phyloP scores from a whole-genome alignment of 768 basidiomycete species.

The Mycena rebaudengoi region DNA sequence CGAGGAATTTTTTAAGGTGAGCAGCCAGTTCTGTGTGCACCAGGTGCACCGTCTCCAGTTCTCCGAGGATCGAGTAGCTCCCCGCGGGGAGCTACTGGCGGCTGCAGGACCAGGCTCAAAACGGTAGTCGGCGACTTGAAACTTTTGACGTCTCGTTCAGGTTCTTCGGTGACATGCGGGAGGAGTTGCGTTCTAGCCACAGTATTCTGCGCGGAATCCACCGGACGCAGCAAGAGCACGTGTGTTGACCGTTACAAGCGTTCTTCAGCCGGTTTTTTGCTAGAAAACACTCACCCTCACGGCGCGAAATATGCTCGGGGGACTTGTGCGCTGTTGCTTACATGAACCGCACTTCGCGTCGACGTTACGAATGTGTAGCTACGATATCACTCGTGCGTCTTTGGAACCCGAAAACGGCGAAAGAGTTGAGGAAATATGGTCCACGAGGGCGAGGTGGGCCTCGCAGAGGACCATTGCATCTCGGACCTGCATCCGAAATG shows the following conservation, averaged over 20 bases:
- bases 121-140: conserved; percentile 6
- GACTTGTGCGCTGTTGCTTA: not conserved
- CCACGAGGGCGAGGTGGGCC: not conserved
- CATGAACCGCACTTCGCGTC: not conserved
- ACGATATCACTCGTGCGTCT: conserved; percentile 6
- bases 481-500: too few relatives aligned
- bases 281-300: conserved; percentile 1
- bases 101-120: too few relatives aligned
- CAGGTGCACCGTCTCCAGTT: too few relatives aligned
- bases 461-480: conserved; percentile 3
- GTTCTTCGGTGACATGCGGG: not conserved
- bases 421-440: conserved; percentile 1
- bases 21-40: too few relatives aligned
- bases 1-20: too few relatives aligned
- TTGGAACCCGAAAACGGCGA: not conserved
- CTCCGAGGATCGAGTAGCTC: too few relatives aligned
- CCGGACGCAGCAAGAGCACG: conserved; percentile 2
- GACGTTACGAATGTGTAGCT: conserved; percentile 6
- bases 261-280: conserved; percentile 8
- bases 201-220: conserved; percentile 2
- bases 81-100: too few relatives aligned
- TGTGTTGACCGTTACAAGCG: conserved; percentile 9
- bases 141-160: conserved; percentile 5
- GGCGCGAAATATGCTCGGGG: conserved; percentile 12
- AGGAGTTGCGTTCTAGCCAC: conserved; percentile 2